Percentiles rank a stretch among this genome's conserved stretches.
These are phyloP conservation scores for Meripilus lineatus DNA, from an alignment of 1,284 basidiomycete genomes.

Conservation along the genomic window DNA sequence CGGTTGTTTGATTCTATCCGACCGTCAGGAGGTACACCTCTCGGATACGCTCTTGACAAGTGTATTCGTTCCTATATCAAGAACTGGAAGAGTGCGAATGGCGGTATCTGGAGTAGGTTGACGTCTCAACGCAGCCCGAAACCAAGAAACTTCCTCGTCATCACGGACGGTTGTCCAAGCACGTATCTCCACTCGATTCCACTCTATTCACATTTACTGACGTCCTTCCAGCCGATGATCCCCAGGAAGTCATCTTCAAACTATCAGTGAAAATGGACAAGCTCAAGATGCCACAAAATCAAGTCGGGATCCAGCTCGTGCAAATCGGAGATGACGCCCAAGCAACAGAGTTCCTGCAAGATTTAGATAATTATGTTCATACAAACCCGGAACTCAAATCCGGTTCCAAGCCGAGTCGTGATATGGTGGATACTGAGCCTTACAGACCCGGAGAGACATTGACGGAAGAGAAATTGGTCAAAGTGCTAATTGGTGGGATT, in stretches of 20 bases:
- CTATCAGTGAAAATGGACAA: constrained; percentile 42
- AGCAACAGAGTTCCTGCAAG: constrained; percentile 41
- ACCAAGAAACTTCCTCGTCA: constrained; percentile 55
- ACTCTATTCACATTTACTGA: too few species aligned
- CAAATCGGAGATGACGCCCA: constrained; percentile 45
- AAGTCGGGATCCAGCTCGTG: constrained; percentile 60
- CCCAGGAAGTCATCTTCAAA: constrained; percentile 41
- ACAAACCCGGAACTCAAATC: too few species aligned
- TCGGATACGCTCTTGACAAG: too few species aligned
- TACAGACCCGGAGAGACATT: too few species aligned
- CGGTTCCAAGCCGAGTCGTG: too few species aligned
- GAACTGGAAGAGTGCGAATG: constrained; percentile 42
- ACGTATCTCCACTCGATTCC: constrained; percentile 17
- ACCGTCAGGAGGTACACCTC: constrained; percentile 44
- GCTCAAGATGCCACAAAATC: constrained; percentile 46
- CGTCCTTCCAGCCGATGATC: constrained; percentile 41
- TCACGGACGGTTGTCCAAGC: constrained; percentile 62
- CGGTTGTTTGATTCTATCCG: constrained; percentile 38
- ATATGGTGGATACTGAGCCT: too few species aligned
- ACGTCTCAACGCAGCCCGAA: neutral
- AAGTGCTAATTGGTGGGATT: too few species aligned
- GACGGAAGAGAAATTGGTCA: too few species aligned
- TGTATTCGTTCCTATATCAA: too few species aligned
- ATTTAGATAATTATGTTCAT: constrained; percentile 31
- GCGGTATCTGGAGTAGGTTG: constrained; percentile 38